Percentiles rank a stretch among this genome's conserved stretches.
Conservation (phyloP, 352 stramenopile species). For the Phytophthora vignae region DNA sequence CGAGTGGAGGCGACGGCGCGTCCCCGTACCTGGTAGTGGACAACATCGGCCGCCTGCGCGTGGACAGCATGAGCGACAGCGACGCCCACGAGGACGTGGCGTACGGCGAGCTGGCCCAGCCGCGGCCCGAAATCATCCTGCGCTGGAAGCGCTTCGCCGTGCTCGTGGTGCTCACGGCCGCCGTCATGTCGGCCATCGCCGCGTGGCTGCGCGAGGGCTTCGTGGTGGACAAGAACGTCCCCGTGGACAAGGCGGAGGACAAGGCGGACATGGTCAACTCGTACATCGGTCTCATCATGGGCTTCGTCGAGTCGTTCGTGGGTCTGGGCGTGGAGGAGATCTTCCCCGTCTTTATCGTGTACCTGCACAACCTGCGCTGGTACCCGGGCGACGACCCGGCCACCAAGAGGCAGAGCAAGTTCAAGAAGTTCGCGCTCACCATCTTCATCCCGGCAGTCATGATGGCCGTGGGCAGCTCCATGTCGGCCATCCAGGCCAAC, state of each 20-base stretch:
- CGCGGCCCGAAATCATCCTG: constrained; percentile 65
- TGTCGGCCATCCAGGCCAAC: constrained; percentile 68
- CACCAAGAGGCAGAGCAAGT: constrained; percentile 54
- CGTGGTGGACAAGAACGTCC: constrained; percentile 36
- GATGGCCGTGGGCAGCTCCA: constrained; percentile 49
- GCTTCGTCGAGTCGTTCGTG: constrained; percentile 61
- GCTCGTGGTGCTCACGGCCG: constrained; percentile 53
- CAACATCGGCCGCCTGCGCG: constrained; percentile 33
- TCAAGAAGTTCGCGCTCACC: constrained; percentile 65
- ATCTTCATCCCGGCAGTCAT: constrained; percentile 62
- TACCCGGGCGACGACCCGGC: constrained; percentile 55
- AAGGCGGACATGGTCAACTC: constrained; percentile 53
- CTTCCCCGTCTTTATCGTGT: constrained; percentile 69
- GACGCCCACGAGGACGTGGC: constrained; percentile 33
- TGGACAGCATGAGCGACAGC: constrained; percentile 36
- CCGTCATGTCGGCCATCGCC: constrained; percentile 50
- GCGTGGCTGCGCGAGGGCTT: constrained; percentile 51
- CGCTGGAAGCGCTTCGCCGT: constrained; percentile 65
- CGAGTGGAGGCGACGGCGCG: background rate
- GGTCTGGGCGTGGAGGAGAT: constrained; percentile 56
- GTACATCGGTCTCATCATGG: constrained; percentile 71
- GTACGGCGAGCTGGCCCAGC: constrained; percentile 47
- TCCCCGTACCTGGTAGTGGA: constrained; percentile 35
- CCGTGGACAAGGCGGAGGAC: constrained; percentile 32
- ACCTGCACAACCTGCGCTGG: constrained; percentile 71